Evolutionary conservation across 371 early-diverging fungal genomes (phyloP), one percentile per base, ranked within the genome.

Genomic region (Coemansia linderi): DNA sequence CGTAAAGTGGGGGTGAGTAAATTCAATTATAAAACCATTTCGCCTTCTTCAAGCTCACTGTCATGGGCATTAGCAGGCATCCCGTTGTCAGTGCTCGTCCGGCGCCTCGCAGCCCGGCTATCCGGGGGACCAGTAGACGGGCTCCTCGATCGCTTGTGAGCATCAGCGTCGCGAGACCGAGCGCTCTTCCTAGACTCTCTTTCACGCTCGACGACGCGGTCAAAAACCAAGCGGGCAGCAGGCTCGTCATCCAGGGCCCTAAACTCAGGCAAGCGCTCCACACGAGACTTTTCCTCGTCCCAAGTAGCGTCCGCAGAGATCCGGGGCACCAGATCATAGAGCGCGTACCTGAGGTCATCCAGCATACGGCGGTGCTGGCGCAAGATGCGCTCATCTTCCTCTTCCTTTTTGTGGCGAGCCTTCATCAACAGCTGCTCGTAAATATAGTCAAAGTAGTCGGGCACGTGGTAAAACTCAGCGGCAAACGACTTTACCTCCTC

Each of bases 311-410:
- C 87, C 0, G 85, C 67, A 0, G 74, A 80, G 46, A 95, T 76
- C 0, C 85, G 77, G 2, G 91, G 90, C 0, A 82, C 82, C 17
- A 92, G 59, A 44, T 85, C 81, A 63, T 91, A 92, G 44, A 96
- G 80, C 24, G 87, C 84, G 61, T 84, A 85, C 64, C 87, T 87
- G 69, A 95, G 87, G 4, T 87, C 88, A 61, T 94, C 94, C 63
- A 92, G 83, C 63, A 87, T 87, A 65, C 88, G 89, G 52, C 87
- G 85, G 5, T 87, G 73, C 59, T 86, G 85, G 57, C 86, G 88
- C 61, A 90, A 91, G 69, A 89, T 86, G 40, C 90, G 80, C 39
- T 91, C 84, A 61, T 85, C 86, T 38, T 93, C 92, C 58, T 95
- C 94, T 57, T 91, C 89, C 37, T 84, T 75, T 52, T 85, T 72